A percentile compares a stretch with the other conserved stretches of the same genome.
Evolutionary conservation across 352 stramenopile species (phyloP).

Genomic region (Thalassiosira oceanica): DNA sequence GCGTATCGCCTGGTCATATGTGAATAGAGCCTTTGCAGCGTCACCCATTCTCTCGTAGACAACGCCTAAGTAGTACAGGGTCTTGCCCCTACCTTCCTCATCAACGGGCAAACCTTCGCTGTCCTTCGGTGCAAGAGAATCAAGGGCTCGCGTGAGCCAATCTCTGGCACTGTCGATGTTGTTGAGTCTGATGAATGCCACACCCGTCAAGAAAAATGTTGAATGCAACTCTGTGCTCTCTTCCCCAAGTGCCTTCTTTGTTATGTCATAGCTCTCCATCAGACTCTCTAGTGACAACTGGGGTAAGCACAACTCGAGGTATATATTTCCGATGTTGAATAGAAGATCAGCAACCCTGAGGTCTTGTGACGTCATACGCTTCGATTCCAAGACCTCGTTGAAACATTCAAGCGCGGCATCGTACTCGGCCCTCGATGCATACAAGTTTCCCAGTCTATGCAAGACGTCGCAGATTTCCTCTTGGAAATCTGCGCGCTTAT

Average conservation of each 20-base stretch:
- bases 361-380: conserved; percentile 47
- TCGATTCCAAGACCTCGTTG: conserved; percentile 46
- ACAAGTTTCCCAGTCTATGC: conserved; percentile 60
- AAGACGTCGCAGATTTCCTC: conserved; percentile 63
- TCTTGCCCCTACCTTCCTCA: conserved; percentile 35
- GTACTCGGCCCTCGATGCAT: conserved; percentile 50
- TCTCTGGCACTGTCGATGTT: conserved; percentile 47
- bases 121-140: conserved; percentile 28
- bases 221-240: conserved; percentile 55
- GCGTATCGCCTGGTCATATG: conserved; percentile 46
- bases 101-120: conserved; percentile 32
- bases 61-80: conserved; percentile 48
- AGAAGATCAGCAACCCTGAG: conserved; percentile 65
- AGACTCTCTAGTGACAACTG: conserved; percentile 50
- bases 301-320: conserved; percentile 43
- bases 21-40: conserved; percentile 39
- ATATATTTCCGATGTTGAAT: conserved; percentile 70
- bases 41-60: conserved; percentile 52
- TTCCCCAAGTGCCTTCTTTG: conserved; percentile 46
- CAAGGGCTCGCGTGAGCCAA: conserved; percentile 47
- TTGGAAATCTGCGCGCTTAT: conserved; percentile 36
- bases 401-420: conserved; percentile 56
- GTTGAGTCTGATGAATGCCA: conserved; percentile 39
- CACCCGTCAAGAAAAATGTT: conserved; percentile 61
- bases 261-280: conserved; percentile 60